These are phyloP conservation scores for Lentinus brumalis DNA, from an alignment of 768 basidiomycete species.

Conservation along the genomic window DNA sequence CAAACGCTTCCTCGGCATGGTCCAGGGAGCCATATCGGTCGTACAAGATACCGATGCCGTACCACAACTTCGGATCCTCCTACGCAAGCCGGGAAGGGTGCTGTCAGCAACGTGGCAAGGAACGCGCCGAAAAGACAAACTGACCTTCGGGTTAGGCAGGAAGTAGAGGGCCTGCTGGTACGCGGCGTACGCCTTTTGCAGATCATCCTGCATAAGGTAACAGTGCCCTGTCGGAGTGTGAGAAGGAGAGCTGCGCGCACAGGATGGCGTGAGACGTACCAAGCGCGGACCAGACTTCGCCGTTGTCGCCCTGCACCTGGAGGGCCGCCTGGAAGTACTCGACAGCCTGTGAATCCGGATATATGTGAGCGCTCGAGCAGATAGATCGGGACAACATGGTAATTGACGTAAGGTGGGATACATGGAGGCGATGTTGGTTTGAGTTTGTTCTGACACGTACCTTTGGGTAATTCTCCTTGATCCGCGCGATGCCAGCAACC, in stretches of 20 bases:
- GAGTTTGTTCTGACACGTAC: conserved; percentile 44
- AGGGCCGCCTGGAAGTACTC: conserved; percentile 96
- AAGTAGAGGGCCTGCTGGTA: conserved; percentile 98
- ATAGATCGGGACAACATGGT: conserved; percentile 20
- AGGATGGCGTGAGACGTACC: conserved; percentile 48
- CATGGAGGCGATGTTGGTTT: conserved; percentile 3
- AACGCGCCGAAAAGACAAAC: conserved; percentile 17
- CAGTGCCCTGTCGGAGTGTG: conserved; percentile 71
- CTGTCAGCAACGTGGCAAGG: conserved; percentile 7
- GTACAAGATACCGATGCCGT: conserved; percentile 98
- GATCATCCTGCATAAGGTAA: conserved; percentile 98
- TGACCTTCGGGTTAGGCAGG: conserved; percentile 91
- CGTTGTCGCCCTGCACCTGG: conserved; percentile 89
- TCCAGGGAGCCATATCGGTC: conserved; percentile 98
- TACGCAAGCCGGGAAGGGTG: conserved; percentile 29
- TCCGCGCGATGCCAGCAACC: conserved; percentile 94
- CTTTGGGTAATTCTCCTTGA: conserved; percentile 97
- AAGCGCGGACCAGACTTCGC: conserved; percentile 97
- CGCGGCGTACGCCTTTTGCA: conserved; percentile 97
- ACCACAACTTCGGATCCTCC: conserved; percentile 99
- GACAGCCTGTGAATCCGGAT: conserved; percentile 65
- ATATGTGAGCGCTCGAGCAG: conserved; percentile 16
- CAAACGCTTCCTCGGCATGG: conserved; percentile 98
- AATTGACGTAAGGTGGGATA: conserved; percentile 17
- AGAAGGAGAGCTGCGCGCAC: conserved; percentile 14